Evolutionary conservation across 768 basidiomycete genomes (phyloP).

Genomic region (Mycena filopes): DNA sequence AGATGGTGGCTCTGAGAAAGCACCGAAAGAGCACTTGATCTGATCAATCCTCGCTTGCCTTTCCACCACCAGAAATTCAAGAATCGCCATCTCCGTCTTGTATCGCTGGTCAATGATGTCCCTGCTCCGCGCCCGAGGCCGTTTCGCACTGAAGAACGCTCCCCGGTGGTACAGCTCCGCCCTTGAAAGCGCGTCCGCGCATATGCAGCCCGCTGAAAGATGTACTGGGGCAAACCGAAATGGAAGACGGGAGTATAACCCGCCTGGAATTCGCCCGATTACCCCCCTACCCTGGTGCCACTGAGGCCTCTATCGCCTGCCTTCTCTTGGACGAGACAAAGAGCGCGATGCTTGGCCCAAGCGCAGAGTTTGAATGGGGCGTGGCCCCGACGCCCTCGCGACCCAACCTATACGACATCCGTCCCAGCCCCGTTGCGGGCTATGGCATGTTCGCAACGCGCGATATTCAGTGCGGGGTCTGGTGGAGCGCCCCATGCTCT

Average conservation of each 20-base stretch:
- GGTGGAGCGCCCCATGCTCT: constrained; percentile 8
- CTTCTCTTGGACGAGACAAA: constrained; percentile 17
- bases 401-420: constrained; percentile 7
- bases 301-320: constrained; percentile 8
- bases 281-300: background rate
- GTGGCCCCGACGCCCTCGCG: background rate
- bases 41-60: too few species aligned
- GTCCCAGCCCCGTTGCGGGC: constrained; percentile 11
- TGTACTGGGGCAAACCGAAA: constrained; percentile 1
- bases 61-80: too few species aligned
- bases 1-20: too few species aligned
- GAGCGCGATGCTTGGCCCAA: background rate
- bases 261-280: constrained; percentile 6
- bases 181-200: too few species aligned
- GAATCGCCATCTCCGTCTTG: too few species aligned
- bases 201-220: background rate
- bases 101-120: too few species aligned
- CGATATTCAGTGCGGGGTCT: constrained; percentile 12
- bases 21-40: too few species aligned
- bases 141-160: too few species aligned
- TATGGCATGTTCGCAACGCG: background rate
- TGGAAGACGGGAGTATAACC: background rate
- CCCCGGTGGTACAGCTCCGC: too few species aligned
- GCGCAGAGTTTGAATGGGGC: background rate
- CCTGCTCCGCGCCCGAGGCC: too few species aligned